phyloP scores from a whole-genome alignment of 345 rosid genomes.

The Ricinus communis region DNA sequence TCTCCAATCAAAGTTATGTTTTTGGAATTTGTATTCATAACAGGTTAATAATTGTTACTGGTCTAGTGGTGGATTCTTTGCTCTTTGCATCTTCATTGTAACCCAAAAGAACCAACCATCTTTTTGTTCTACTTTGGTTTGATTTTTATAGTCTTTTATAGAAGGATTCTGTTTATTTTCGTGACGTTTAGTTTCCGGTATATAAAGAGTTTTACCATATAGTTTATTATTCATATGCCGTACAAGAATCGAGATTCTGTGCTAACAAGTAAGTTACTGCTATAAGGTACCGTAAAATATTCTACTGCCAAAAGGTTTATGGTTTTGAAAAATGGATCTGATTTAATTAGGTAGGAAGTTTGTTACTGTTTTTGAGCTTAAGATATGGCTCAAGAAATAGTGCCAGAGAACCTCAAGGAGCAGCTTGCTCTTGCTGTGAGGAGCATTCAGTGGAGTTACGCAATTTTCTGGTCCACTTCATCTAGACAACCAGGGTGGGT shows the following conservation, averaged over 20 bases:
- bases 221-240: neutral
- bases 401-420: slow-evolving; percentile 62
- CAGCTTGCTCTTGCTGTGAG: slow-evolving; percentile 82
- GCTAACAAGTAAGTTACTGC: neutral
- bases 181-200: neutral
- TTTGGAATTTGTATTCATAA: neutral
- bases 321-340: slow-evolving; percentile 6
- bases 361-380: slow-evolving; percentile 5
- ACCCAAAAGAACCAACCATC: neutral
- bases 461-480: slow-evolving; percentile 90
- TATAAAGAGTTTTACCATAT: neutral
- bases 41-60: neutral
- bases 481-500: slow-evolving; percentile 71
- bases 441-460: slow-evolving; percentile 88
- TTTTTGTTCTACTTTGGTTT: neutral
- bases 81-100: neutral
- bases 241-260: neutral
- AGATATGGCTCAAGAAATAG: slow-evolving; percentile 38
- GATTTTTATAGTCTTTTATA: no score
- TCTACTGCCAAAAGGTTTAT: no score
- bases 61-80: neutral
- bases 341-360: neutral
- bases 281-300: neutral
- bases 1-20: slow-evolving; percentile 9
- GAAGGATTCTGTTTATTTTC: neutral